Evolutionary conservation across 2,329 filamentous ascomycete species (phyloP).

Genomic region (Decorospora gaudefroyi): DNA sequence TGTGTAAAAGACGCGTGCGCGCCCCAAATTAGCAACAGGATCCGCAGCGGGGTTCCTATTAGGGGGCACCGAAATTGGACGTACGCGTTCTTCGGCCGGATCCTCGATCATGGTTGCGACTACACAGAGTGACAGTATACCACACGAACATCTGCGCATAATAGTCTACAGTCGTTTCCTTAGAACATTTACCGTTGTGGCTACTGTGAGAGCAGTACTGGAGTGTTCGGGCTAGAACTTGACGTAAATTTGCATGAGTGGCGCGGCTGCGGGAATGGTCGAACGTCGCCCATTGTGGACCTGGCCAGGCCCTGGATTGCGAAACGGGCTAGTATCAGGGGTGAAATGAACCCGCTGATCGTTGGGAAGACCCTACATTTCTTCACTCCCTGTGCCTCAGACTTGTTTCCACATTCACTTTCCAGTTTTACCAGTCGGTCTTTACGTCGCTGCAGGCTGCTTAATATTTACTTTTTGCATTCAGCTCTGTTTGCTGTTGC

Average conservation of each 20-base stretch:
- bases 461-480: constrained; percentile 23
- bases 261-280: background rate
- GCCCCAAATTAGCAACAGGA: constrained; percentile 22
- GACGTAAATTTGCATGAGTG: no score
- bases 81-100: constrained; percentile 20
- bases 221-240: no score
- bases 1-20: constrained; percentile 7
- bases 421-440: constrained; percentile 41
- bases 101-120: background rate
- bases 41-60: constrained; percentile 20
- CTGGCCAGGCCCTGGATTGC: constrained; percentile 17
- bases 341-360: constrained; percentile 27
- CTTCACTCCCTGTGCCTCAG: constrained; percentile 42
- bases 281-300: constrained; percentile 5
- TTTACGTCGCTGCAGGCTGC: no score
- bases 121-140: no score
- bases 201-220: no score
- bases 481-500: constrained; percentile 31
- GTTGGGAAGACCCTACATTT: constrained; percentile 33
- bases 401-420: constrained; percentile 36
- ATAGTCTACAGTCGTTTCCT: no score
- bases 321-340: constrained; percentile 37
- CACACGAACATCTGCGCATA: no score
- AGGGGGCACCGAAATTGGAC: constrained; percentile 23
- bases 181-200: background rate